A percentile compares a stretch with the other conserved stretches of the same genome.
These are phyloP conservation scores for Venturia asperata DNA, from an alignment of 2,329 filamentous ascomycete genomes.

Conservation along the genomic window DNA sequence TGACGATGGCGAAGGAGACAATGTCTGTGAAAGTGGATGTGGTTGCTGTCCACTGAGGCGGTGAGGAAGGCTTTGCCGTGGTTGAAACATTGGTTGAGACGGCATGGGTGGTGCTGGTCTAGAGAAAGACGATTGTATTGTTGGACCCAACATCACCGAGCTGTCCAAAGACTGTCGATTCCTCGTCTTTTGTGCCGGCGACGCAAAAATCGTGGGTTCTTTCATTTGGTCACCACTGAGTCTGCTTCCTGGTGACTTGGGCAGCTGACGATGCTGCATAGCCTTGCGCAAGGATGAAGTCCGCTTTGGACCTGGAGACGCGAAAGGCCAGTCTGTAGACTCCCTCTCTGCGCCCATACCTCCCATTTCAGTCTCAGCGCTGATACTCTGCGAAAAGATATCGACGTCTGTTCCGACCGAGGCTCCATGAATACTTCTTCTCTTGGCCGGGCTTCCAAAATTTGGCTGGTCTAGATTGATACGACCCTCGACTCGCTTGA, in stretches of 20 bases:
- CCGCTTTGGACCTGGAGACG: slow-evolving; percentile 29
- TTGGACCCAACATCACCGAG: slow-evolving; percentile 57
- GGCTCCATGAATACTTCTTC: slow-evolving; percentile 75
- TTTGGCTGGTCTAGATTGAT: slow-evolving; percentile 78
- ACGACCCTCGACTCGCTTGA: slow-evolving; percentile 85
- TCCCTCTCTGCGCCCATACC: slow-evolving; percentile 25
- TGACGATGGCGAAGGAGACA: slow-evolving; percentile 75
- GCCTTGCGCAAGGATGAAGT: slow-evolving; percentile 52
- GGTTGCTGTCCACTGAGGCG: slow-evolving; percentile 39
- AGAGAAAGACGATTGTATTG: slow-evolving; percentile 55
- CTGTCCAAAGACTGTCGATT: slow-evolving; percentile 74
- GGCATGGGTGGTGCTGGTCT: slow-evolving; percentile 12
- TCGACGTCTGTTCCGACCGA: slow-evolving; percentile 58
- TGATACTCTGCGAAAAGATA: slow-evolving; percentile 60
- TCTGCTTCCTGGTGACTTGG: slow-evolving; percentile 33
- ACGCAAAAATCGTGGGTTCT: slow-evolving; percentile 16
- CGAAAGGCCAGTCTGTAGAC: slow-evolving; percentile 30
- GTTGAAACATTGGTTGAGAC: background rate
- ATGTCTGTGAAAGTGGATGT: slow-evolving; percentile 77
- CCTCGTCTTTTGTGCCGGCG: slow-evolving; percentile 50
- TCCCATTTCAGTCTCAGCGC: slow-evolving; percentile 21
- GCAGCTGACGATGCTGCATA: slow-evolving; percentile 69
- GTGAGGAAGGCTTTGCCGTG: slow-evolving; percentile 21
- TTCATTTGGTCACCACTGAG: slow-evolving; percentile 30
- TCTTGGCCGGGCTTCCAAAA: slow-evolving; percentile 80